Conservation (phyloP, 208 protist genomes). For the Crithidia thermophila region DNA sequence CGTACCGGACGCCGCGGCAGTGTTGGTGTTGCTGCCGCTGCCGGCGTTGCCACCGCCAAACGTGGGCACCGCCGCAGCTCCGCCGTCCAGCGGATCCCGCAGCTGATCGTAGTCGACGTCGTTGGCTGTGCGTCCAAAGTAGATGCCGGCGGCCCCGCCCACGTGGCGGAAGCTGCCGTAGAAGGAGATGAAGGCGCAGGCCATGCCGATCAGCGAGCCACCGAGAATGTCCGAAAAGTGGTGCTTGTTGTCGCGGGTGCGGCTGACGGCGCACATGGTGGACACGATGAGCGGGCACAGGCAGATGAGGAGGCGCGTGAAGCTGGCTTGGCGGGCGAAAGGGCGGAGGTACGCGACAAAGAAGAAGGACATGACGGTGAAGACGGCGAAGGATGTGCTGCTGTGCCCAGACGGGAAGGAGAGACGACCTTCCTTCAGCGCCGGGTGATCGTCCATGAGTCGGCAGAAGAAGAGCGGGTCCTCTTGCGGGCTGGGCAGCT, state of each 20-base stretch:
- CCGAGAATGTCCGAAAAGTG: constrained; percentile 87
- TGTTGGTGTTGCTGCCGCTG: neutral
- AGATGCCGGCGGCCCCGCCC: constrained; percentile 34
- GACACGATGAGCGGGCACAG: constrained; percentile 61
- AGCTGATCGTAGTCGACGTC: constrained; percentile 48
- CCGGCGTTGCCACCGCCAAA: neutral
- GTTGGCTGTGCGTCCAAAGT: constrained; percentile 35
- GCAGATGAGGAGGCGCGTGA: constrained; percentile 58
- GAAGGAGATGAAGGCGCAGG: constrained; percentile 47
- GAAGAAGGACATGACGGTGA: constrained; percentile 69
- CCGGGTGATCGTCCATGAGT: constrained; percentile 37
- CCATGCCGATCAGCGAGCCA: constrained; percentile 72
- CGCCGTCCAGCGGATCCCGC: constrained; percentile 3
- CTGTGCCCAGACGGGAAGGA: constrained; percentile 94
- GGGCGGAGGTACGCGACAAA: constrained; percentile 67
- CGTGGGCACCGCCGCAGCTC: neutral
- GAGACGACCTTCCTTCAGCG: constrained; percentile 73
- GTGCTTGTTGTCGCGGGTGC: constrained; percentile 88
- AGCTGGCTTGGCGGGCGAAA: constrained; percentile 65
- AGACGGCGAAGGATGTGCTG: constrained; percentile 80
- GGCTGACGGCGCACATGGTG: constrained; percentile 71
- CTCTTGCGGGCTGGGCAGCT: constrained; percentile 34
- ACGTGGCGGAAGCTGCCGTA: constrained; percentile 41
- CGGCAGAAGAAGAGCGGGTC: constrained; percentile 61
- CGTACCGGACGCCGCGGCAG: no score